Base-by-base conservation (phyloP, 768 basidiomycete genomes). In the Rubroboletus pulcherrimus region DNA sequence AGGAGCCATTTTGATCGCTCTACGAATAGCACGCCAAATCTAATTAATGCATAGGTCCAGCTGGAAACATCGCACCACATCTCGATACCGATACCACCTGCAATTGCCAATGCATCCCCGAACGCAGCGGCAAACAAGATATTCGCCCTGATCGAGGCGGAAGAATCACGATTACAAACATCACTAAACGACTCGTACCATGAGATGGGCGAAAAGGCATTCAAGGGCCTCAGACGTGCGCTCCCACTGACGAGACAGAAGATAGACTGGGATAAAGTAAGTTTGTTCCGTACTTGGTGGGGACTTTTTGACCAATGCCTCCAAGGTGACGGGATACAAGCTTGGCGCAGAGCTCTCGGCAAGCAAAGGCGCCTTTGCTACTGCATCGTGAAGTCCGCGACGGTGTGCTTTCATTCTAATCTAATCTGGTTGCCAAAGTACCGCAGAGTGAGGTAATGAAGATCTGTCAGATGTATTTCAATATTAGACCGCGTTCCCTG, bases 241-340 rank as follows among this genome's bases (percentile, higher is more conserved):
- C 73, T 99, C 54, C 97, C 96, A 0, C 76, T 98, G 66, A 98
- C 94, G 12, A 81, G 92, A 62, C 90, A 92, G 68, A 98, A 98
- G 72, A 71, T 98, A 37, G 94, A 98, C 56, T 99, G 97, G 96
- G 93, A 96, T 59, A 92, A 87, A 79, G 92, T 90, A 53, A 11
- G 75, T 48, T 29, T 60, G 12, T 53, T 45, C 10, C 10, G 3
- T 24, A 4, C 38, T 2, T 29, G 34, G 31, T 15, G 46, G 17
- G 9, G 2, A 39, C 35, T 7, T 26, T 21, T 54, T 33, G 57
- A 38, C 21, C 14, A 35, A 29, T 15, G 38, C 15, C 39, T 53
- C 33, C 35, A 45, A 81, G 80, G 80, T 82, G 17, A 69, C 75
- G 52, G 81, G 81, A 37, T 82, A 91, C 70, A 91, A 87, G 69